These are phyloP conservation scores for Calonectria montana DNA, from an alignment of 2,329 filamentous ascomycete species.

Conservation along the genomic window DNA sequence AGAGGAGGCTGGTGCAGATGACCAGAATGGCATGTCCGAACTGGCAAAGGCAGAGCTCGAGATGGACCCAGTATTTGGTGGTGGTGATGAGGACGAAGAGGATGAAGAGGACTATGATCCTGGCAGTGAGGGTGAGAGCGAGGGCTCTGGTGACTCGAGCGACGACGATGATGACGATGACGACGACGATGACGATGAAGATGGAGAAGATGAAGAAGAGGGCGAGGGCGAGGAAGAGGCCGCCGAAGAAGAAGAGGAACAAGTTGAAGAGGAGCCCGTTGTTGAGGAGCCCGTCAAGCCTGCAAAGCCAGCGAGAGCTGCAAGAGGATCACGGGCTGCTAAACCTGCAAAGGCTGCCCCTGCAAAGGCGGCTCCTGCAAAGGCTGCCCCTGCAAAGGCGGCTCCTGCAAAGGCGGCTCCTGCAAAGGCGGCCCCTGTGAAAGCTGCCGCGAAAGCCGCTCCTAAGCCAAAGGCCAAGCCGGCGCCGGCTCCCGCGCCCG, in stretches of 20 bases:
- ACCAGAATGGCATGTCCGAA: constrained; percentile 56
- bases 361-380: not conserved
- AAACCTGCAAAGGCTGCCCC: constrained; percentile 6
- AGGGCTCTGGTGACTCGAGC: constrained; percentile 67
- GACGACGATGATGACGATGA: constrained; percentile 59
- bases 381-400: not conserved
- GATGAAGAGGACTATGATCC: constrained; percentile 76
- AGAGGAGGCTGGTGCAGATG: constrained; percentile 48
- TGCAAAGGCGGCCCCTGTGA: not conserved
- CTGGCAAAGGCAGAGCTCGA: constrained; percentile 63
- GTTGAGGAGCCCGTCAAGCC: constrained; percentile 25
- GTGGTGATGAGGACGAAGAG: constrained; percentile 72
- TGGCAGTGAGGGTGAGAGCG: constrained; percentile 69
- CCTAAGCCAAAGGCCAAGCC: not conserved
- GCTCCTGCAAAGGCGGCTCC: not conserved
- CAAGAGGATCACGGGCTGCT: not conserved
- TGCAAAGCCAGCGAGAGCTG: constrained; percentile 20
- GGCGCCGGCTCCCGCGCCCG: not conserved
- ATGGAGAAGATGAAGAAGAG: constrained; percentile 51
- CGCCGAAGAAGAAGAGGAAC: constrained; percentile 33
- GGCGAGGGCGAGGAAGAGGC: constrained; percentile 44
- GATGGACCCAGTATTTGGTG: constrained; percentile 31
- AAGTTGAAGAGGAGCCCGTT: constrained; percentile 32
- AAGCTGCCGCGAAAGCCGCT: not conserved
- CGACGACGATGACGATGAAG: constrained; percentile 53